Evolutionary conservation across 345 rosid species (phyloP).

Genomic region (Geranium rotundifolium): DNA sequence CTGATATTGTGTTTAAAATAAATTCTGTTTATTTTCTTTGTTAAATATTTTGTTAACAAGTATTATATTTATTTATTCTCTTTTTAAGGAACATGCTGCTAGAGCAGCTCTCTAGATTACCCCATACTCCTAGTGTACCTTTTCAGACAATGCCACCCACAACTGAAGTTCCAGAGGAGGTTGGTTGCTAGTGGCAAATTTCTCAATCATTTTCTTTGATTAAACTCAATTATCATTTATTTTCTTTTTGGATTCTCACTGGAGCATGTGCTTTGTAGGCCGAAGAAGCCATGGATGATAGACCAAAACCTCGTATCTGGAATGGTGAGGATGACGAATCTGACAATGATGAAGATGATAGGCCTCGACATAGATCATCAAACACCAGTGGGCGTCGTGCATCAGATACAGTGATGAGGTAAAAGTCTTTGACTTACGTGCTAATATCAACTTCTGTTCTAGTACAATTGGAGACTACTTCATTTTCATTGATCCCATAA

Average conservation of each 20-base stretch:
- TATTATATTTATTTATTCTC: no score
- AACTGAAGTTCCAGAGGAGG: conserved; percentile 56
- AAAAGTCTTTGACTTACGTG: conserved; percentile 1
- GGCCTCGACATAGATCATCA: conserved; percentile 26
- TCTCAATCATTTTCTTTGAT: not conserved
- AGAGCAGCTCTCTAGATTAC: conserved; percentile 45
- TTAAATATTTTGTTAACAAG: no score
- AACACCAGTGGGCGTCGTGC: conserved; percentile 18
- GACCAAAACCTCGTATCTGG: conserved; percentile 84
- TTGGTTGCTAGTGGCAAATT: conserved; percentile 14
- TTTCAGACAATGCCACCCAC: conserved; percentile 45
- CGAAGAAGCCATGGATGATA: conserved; percentile 53
- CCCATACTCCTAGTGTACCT: conserved; percentile 58
- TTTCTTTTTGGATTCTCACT: not conserved
- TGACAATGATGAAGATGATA: conserved; percentile 66
- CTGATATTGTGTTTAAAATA: not conserved
- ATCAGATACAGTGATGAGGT: conserved; percentile 43
- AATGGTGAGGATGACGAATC: conserved; percentile 62
- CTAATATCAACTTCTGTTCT: not conserved
- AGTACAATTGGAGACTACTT: not conserved
- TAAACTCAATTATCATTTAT: not conserved
- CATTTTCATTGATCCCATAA: not conserved
- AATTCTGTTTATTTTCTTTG: no score
- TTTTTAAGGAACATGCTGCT: conserved; percentile 31
- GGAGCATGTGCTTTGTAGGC: conserved; percentile 19